Percentiles rank a stretch among this genome's conserved stretches.
phyloP scores from a whole-genome alignment of 768 basidiomycete species.

The Coprinopsis sp. region DNA sequence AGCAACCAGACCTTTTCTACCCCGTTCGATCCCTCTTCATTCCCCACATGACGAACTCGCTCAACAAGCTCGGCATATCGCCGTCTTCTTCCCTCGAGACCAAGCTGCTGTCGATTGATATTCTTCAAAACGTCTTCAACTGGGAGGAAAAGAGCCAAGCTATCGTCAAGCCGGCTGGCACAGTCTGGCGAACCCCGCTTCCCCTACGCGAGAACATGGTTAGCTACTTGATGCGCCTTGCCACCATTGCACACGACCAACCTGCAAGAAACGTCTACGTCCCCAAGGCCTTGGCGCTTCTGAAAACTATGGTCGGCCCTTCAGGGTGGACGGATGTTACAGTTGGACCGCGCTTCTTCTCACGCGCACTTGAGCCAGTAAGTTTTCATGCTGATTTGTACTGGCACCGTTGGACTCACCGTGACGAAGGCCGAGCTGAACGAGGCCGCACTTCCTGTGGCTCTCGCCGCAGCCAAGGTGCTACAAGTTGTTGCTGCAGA shows the following conservation, averaged over 20 bases:
- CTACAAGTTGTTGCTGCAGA: conserved; percentile 81
- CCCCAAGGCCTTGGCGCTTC: conserved; percentile 57
- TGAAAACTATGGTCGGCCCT: conserved; percentile 77
- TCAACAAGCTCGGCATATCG: conserved; percentile 84
- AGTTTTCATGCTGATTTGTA: conserved; percentile 16
- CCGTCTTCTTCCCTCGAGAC: conserved; percentile 69
- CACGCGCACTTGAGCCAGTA: conserved; percentile 78
- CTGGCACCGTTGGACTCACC: neutral
- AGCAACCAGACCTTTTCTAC: conserved; percentile 89
- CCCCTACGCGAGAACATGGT: conserved; percentile 86
- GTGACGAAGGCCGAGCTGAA: conserved; percentile 41
- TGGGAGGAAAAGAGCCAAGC: conserved; percentile 85
- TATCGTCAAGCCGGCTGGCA: conserved; percentile 14
- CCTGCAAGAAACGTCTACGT: conserved; percentile 43
- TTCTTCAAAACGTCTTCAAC: conserved; percentile 85
- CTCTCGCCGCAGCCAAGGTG: conserved; percentile 81
- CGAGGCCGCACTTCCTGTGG: conserved; percentile 61
- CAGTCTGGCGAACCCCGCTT: conserved; percentile 70
- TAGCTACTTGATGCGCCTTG: conserved; percentile 90
- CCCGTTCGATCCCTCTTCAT: conserved; percentile 90
- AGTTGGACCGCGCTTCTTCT: conserved; percentile 88
- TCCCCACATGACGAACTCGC: conserved; percentile 86
- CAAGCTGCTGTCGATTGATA: conserved; percentile 82
- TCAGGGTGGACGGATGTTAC: conserved; percentile 89
- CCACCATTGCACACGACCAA: conserved; percentile 63